phyloP scores from a whole-genome alignment of 805 yeast species.

The Wickerhamomyces ciferrii region DNA sequence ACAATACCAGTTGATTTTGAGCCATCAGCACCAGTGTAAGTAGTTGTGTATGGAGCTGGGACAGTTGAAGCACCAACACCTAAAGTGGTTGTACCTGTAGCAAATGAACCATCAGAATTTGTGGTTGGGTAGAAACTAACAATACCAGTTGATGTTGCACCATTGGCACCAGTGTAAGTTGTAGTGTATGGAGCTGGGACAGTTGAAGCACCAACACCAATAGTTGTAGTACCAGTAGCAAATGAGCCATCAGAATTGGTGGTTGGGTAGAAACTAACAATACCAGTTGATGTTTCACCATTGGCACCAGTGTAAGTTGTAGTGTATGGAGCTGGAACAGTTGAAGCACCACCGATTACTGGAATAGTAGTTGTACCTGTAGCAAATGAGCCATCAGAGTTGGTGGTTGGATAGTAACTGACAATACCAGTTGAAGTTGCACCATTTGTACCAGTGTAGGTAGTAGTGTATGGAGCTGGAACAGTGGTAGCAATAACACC shows the following conservation, averaged over 20 bases:
- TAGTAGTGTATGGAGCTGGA: constrained; percentile 4
- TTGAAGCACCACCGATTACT: not conserved
- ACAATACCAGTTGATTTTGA: constrained; percentile 2
- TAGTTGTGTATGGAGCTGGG: constrained; percentile 3
- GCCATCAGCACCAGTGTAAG: constrained; percentile 1
- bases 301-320: constrained; percentile 17
- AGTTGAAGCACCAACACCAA: not conserved
- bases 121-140: constrained; percentile 21
- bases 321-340: constrained; percentile 11
- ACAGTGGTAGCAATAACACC: not conserved
- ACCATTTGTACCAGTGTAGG: constrained; percentile 2
- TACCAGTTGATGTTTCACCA: constrained; percentile 15
- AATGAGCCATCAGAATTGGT: not conserved
- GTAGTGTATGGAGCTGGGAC: constrained; percentile 19
- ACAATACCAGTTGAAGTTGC: constrained; percentile 2
- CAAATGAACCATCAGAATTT: not conserved
- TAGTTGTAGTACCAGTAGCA: constrained; percentile 10
- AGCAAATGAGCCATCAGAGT: not conserved
- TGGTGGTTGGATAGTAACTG: constrained; percentile 3
- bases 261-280: constrained; percentile 6
- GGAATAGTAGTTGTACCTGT: constrained; percentile 5
- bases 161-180: constrained; percentile 20
- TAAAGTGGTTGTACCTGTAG: not conserved
- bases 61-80: constrained; percentile 1
- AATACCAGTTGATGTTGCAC: constrained; percentile 22